A percentile compares a stretch with the other conserved stretches of the same genome.
Conservation (phyloP, 305 asterid genomes). For the Plantago lanceolata region DNA sequence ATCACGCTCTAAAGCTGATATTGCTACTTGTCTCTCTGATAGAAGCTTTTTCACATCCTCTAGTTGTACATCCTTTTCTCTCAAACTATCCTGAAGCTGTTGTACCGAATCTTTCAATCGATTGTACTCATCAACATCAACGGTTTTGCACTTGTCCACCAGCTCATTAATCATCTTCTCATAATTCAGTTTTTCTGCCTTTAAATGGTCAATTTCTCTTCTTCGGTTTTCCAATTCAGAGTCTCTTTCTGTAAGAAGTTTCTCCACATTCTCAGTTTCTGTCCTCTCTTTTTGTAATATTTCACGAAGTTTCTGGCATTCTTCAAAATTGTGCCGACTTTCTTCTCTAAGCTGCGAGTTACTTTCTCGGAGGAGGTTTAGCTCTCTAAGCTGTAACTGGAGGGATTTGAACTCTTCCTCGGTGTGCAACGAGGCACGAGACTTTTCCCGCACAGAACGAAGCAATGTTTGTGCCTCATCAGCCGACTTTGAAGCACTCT, state of each 20-base stretch:
- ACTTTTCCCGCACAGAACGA: slow-evolving; percentile 55
- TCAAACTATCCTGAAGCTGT: slow-evolving; percentile 53
- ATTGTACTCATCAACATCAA: slow-evolving; percentile 64
- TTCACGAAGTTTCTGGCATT: slow-evolving; percentile 89
- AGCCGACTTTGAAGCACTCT: slow-evolving; percentile 67
- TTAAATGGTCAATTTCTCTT: slow-evolving; percentile 49
- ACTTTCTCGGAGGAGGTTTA: slow-evolving; percentile 89
- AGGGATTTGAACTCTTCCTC: slow-evolving; percentile 79
- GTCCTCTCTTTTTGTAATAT: slow-evolving; percentile 40
- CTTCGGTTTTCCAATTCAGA: slow-evolving; percentile 54
- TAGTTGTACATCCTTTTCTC: slow-evolving; percentile 62
- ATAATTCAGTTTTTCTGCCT: slow-evolving; percentile 48
- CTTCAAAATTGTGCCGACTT: slow-evolving; percentile 75
- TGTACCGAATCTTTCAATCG: slow-evolving; percentile 51
- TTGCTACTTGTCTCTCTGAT: slow-evolving; percentile 53
- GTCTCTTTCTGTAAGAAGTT: slow-evolving; percentile 50
- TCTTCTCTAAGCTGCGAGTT: slow-evolving; percentile 93
- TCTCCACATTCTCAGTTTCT: slow-evolving; percentile 61
- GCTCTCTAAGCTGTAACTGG: slow-evolving; percentile 83
- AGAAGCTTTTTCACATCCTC: slow-evolving; percentile 53
- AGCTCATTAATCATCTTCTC: slow-evolving; percentile 64
- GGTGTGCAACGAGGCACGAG: slow-evolving; percentile 49
- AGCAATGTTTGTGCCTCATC: slow-evolving; percentile 70
- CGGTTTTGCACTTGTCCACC: slow-evolving; percentile 56
- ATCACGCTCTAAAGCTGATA: slow-evolving; percentile 57